phyloP scores from a whole-genome alignment of 1,284 basidiomycete species.

The Phaffia rhodozyma region DNA sequence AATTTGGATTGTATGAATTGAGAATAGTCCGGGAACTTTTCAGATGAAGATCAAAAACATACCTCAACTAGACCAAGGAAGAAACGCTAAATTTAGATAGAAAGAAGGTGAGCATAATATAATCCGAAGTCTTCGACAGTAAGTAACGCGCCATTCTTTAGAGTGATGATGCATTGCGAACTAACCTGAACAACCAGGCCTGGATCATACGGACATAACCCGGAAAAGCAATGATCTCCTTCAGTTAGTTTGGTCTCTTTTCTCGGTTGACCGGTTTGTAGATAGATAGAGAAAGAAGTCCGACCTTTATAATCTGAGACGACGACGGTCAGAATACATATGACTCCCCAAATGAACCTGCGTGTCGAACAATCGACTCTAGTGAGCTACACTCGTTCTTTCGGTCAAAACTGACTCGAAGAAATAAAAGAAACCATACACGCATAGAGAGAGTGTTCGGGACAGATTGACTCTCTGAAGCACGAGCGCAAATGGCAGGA shows the following conservation, averaged over 20 bases:
- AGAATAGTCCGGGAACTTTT: neutral
- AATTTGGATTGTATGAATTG: neutral
- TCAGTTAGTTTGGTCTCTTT: too few relatives aligned
- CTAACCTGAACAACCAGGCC: conserved; percentile 36
- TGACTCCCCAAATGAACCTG: conserved; percentile 38
- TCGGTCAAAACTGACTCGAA: neutral
- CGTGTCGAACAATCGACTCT: neutral
- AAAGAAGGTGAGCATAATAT: conserved; percentile 22
- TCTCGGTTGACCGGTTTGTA: too few relatives aligned
- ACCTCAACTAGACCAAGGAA: conserved; percentile 38
- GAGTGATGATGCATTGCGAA: conserved; percentile 2
- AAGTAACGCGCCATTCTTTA: too few relatives aligned
- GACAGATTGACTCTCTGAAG: conserved; percentile 37
- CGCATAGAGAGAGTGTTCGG: conserved; percentile 27
- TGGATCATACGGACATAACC: too few relatives aligned
- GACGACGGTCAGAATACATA: conserved; percentile 39
- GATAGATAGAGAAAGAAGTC: too few relatives aligned
- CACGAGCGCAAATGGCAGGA: conserved; percentile 38
- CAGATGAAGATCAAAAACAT: neutral
- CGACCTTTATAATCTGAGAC: conserved; percentile 36
- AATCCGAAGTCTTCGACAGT: too few relatives aligned
- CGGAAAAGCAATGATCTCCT: too few relatives aligned
- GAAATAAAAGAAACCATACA: conserved; percentile 15
- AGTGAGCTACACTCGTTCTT: neutral
- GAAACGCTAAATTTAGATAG: conserved; percentile 36